Evolutionary conservation across 2,329 filamentous ascomycete genomes (phyloP).

Genomic region (Penicillium sp.): DNA sequence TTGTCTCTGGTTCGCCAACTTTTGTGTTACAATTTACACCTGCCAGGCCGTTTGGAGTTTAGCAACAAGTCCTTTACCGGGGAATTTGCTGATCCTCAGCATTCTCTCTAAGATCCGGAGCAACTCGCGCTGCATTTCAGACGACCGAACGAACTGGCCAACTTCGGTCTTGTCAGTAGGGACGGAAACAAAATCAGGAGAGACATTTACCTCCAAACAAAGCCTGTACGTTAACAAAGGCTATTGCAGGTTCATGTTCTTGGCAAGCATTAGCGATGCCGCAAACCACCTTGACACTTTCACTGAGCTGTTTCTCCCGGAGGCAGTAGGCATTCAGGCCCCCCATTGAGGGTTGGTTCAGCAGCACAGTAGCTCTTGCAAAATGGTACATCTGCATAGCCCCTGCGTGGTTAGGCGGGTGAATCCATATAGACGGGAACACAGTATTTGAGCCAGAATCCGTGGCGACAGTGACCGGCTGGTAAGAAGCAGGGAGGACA

Average conservation of each 20-base stretch:
- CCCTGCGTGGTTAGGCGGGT: slow-evolving; percentile 46
- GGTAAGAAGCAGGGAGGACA: slow-evolving; percentile 40
- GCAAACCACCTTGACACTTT: slow-evolving; percentile 14
- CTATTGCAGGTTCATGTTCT: slow-evolving; percentile 16
- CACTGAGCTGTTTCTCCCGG: slow-evolving; percentile 14
- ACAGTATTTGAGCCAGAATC: slow-evolving; percentile 14
- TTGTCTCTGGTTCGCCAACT: neutral
- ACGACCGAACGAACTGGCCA: slow-evolving; percentile 14
- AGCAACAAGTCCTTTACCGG: slow-evolving; percentile 8
- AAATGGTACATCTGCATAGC: slow-evolving; percentile 53
- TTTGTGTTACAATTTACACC: slow-evolving; percentile 16
- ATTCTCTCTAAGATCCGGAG: slow-evolving; percentile 10
- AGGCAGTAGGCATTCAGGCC: slow-evolving; percentile 46
- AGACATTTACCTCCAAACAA: slow-evolving; percentile 15
- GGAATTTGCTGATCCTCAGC: slow-evolving; percentile 16
- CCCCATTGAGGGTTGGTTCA: slow-evolving; percentile 50
- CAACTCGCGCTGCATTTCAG: slow-evolving; percentile 9
- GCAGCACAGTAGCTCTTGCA: slow-evolving; percentile 50
- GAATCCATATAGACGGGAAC: slow-evolving; percentile 49
- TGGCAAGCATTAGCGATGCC: slow-evolving; percentile 14
- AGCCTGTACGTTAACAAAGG: slow-evolving; percentile 22
- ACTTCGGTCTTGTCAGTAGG: neutral
- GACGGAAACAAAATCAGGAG: neutral
- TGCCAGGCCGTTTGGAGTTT: slow-evolving; percentile 10
- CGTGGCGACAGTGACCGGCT: slow-evolving; percentile 33